Percentiles rank a stretch among this genome's conserved stretches.
phyloP scores from a whole-genome alignment of 441 rosid genomes.

The Lagerstroemia fauriei region DNA sequence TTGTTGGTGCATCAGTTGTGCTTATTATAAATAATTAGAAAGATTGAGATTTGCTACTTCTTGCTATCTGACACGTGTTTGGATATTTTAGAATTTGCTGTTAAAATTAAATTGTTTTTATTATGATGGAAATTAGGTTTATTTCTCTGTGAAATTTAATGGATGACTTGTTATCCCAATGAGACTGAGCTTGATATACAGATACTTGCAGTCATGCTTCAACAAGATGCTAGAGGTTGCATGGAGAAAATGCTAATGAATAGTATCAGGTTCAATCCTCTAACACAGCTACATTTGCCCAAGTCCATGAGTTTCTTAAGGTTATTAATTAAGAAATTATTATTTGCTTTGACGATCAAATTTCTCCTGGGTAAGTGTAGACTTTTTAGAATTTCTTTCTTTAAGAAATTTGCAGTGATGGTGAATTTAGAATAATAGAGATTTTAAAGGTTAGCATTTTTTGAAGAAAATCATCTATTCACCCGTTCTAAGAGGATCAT shows the following conservation, averaged over 20 bases:
- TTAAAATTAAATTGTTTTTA: neutral
- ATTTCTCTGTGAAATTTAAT: slow-evolving; percentile 69
- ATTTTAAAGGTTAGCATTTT: neutral
- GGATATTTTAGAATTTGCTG: neutral
- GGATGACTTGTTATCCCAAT: slow-evolving; percentile 97
- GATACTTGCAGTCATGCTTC: slow-evolving; percentile 90
- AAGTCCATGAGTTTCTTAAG: neutral
- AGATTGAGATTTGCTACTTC: slow-evolving; percentile 42
- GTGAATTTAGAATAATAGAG: neutral
- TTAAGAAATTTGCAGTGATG: neutral
- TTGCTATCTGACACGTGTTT: neutral
- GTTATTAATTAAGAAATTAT: neutral
- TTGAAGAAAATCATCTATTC: neutral
- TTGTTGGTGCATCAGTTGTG: slow-evolving; percentile 87
- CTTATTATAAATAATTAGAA: slow-evolving; percentile 82
- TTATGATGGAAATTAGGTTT: slow-evolving; percentile 12
- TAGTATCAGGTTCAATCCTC: slow-evolving; percentile 46
- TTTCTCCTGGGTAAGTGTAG: neutral
- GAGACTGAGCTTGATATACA: slow-evolving; percentile 86
- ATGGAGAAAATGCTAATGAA: slow-evolving; percentile 63
- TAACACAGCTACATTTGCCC: neutral
- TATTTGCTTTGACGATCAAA: neutral
- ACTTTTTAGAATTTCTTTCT: neutral
- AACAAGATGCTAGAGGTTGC: slow-evolving; percentile 88
- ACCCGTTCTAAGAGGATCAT: too few species aligned